Base-by-base conservation (phyloP, 2,329 filamentous ascomycete genomes). In the Bipolaris bicolor region DNA sequence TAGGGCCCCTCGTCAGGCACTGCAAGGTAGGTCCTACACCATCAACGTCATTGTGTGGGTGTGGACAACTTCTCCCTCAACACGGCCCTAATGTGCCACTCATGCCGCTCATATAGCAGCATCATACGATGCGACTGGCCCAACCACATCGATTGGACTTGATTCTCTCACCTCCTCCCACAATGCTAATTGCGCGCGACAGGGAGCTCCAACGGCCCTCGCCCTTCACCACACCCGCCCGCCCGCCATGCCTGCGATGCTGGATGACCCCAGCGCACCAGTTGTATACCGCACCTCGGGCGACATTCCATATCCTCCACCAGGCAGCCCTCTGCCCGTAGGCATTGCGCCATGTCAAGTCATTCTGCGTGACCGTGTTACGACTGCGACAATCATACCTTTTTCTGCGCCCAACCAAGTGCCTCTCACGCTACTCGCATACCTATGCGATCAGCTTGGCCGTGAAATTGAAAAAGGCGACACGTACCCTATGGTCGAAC, bases 381-480 rank as follows among this genome's bases (percentile, higher is more conserved):
- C 92, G 0, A 86, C 90, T 47, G 92, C 92, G 7, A 96, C 91
- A 1, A 83, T 96, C 43, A 84, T 96, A 49, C 92, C 92, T 9
- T 92, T 96, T 76, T 87, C 87, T 16, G 90, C 89, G n/a, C 85
- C 86, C 16, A 81, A 86, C 55, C 86, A 92, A 71, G 88, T 96
- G n/a, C 92, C 92, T 2, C 80, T 82, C 37, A 88, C 89, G 6
- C 81, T 97, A 56, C 81, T 94, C 34, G 83, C 83, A 37, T 95
- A 96, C 71, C 85, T 97, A 45, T 90, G 86, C 67, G 90, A 92
- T 70, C 89, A 95, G 78, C 84, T 96, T 68, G 94, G 93, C 75
- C 89, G 90, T 77, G 92, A 96, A 77, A 95, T 97, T 70, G 91
- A 95, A 71, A 90, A 91, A 76, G 92, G 92, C 55, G 92, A 96